These are phyloP conservation scores for Pichia sp. DNA, from an alignment of 1,139 yeast genomes.

Conservation along the genomic window DNA sequence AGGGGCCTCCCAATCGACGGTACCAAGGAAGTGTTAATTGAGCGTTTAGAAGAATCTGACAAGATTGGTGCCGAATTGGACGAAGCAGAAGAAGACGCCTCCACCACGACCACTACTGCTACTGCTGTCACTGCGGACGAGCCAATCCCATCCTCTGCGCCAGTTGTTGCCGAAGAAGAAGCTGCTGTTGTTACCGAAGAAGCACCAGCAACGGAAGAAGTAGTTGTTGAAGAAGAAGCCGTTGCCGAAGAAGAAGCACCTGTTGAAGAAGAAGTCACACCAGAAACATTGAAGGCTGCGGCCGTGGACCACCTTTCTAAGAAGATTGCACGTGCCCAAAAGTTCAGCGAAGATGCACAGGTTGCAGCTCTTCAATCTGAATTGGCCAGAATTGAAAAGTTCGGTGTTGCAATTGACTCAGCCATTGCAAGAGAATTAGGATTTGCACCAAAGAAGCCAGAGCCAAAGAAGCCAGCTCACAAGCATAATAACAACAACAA, in stretches of 20 bases:
- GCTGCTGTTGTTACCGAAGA: slow-evolving; percentile 3
- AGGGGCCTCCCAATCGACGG: slow-evolving; percentile 75
- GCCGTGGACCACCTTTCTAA: slow-evolving; percentile 69
- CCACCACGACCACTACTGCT: background rate
- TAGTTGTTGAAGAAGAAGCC: slow-evolving; percentile 14
- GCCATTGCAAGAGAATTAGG: slow-evolving; percentile 70
- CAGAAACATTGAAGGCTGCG: slow-evolving; percentile 68
- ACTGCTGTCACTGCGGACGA: background rate
- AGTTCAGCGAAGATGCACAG: slow-evolving; percentile 64
- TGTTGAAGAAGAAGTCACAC: slow-evolving; percentile 41
- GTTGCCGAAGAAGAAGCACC: slow-evolving; percentile 12
- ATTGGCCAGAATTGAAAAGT: slow-evolving; percentile 73
- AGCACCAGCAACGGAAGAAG: slow-evolving; percentile 15
- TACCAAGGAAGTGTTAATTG: slow-evolving; percentile 78
- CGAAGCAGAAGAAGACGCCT: slow-evolving; percentile 24
- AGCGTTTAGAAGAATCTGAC: slow-evolving; percentile 54
- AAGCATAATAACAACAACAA: background rate
- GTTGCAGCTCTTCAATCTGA: slow-evolving; percentile 50
- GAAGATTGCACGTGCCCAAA: slow-evolving; percentile 70
- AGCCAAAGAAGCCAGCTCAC: background rate
- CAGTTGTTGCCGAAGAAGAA: too few species aligned
- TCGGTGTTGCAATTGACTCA: slow-evolving; percentile 74
- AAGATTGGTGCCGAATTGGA: slow-evolving; percentile 31
- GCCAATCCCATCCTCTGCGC: background rate
- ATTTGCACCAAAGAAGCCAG: slow-evolving; percentile 26